A percentile compares a stretch with the other conserved stretches of the same genome.
Conservation (phyloP, 2,329 filamentous ascomycete genomes). For the Neofusicoccum cordaticola region DNA sequence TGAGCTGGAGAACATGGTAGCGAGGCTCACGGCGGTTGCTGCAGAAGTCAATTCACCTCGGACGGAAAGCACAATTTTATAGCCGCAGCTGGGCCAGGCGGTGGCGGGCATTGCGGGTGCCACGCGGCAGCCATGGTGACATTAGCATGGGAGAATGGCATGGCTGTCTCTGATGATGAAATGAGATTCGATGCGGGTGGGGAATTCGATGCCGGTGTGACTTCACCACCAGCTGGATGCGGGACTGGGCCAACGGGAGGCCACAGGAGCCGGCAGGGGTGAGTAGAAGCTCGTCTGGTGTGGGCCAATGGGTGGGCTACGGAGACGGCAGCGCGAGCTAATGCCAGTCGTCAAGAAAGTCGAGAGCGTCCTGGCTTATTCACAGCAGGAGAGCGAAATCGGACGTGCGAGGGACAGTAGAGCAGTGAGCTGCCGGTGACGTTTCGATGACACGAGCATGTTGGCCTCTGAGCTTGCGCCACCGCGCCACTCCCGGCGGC, state of each 20-base stretch:
- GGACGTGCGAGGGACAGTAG: neutral
- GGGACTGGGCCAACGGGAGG: neutral
- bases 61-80: neutral
- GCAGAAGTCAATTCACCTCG: neutral
- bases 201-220: neutral
- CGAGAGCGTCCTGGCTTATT: neutral
- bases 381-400: neutral
- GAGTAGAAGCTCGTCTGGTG: neutral
- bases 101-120: neutral
- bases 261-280: neutral
- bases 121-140: neutral
- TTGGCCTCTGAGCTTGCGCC: neutral
- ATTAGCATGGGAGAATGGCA: neutral
- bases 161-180: neutral
- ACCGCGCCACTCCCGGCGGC: neutral
- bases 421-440: neutral
- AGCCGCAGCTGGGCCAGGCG: neutral
- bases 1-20: constrained; percentile 35
- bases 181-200: neutral
- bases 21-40: neutral
- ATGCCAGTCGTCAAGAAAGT: neutral
- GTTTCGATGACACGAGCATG: neutral
- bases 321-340: neutral
- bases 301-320: neutral
- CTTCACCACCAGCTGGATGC: constrained; percentile 9